A percentile compares a stretch with the other conserved stretches of the same genome.
phyloP scores from a whole-genome alignment of 257 asterid species.

The Fraxinus anomala region DNA sequence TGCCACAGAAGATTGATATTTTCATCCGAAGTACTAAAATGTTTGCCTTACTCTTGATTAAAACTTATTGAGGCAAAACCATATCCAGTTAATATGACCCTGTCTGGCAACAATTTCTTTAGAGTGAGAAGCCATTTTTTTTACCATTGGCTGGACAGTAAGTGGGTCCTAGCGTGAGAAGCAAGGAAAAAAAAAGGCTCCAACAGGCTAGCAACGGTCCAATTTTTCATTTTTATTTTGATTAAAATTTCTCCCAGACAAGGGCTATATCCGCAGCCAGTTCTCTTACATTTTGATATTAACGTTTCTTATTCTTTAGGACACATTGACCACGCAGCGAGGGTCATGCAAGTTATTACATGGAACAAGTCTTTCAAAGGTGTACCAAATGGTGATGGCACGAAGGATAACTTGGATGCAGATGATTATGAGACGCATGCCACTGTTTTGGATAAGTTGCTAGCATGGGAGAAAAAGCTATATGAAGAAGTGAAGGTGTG shows the following conservation, averaged over 20 bases:
- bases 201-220: too few species aligned
- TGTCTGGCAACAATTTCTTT: too few species aligned
- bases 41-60: neutral
- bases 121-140: too few species aligned
- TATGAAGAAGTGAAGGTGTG: constrained; percentile 95
- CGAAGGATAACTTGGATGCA: constrained; percentile 49
- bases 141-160: too few species aligned
- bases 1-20: neutral
- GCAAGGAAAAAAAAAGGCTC: too few species aligned
- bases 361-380: constrained; percentile 94
- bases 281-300: neutral
- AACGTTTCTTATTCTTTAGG: constrained; percentile 50
- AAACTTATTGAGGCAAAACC: neutral
- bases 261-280: neutral
- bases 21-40: neutral
- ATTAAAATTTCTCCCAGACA: too few species aligned
- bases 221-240: too few species aligned
- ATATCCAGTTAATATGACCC: neutral
- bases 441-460: constrained; percentile 87
- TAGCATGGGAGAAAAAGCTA: constrained; percentile 98
- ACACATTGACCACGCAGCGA: constrained; percentile 89
- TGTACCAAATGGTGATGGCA: constrained; percentile 61
- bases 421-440: constrained; percentile 91
- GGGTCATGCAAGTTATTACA: constrained; percentile 96
- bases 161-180: too few species aligned